These are phyloP conservation scores for Hypoxylon sp. DNA, from an alignment of 2,329 filamentous ascomycete genomes.

Conservation along the genomic window DNA sequence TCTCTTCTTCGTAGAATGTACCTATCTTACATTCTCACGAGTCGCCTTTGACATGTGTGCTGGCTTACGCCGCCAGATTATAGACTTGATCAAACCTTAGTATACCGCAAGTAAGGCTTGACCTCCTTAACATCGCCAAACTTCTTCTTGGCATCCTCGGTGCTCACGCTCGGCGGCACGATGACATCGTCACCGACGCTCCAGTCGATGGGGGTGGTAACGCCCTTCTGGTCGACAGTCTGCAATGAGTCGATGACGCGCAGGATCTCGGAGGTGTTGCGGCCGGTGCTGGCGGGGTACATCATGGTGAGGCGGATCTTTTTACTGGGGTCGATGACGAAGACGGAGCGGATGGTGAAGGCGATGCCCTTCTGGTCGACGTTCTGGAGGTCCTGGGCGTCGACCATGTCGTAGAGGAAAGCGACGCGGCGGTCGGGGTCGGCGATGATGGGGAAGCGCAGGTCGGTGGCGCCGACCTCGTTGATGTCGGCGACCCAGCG, in stretches of 20 bases:
- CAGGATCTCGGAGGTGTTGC: conserved; percentile 64
- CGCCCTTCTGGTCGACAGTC: conserved; percentile 65
- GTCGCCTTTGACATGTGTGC: too few relatives aligned
- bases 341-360: conserved; percentile 71
- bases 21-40: too few relatives aligned
- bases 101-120: conserved; percentile 54
- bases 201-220: conserved; percentile 68
- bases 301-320: conserved; percentile 68
- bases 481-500: conserved; percentile 63
- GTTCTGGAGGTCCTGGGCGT: conserved; percentile 49
- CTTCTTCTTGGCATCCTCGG: conserved; percentile 64
- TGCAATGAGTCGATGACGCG: conserved; percentile 66
- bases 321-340: conserved; percentile 71
- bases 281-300: conserved; percentile 68
- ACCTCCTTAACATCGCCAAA: conserved; percentile 68
- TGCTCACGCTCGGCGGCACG: conserved; percentile 65
- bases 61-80: too few relatives aligned
- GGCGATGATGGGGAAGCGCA: conserved; percentile 54
- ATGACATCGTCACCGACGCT: conserved; percentile 59
- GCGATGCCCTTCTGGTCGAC: conserved; percentile 57
- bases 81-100: conserved; percentile 6
- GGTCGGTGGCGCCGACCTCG: conserved; percentile 47
- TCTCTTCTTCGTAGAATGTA: too few relatives aligned
- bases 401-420: conserved; percentile 39
- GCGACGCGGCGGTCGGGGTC: conserved; percentile 53